These are phyloP conservation scores for Cercospora sesami DNA, from an alignment of 2,329 filamentous ascomycete genomes.

Conservation along the genomic window DNA sequence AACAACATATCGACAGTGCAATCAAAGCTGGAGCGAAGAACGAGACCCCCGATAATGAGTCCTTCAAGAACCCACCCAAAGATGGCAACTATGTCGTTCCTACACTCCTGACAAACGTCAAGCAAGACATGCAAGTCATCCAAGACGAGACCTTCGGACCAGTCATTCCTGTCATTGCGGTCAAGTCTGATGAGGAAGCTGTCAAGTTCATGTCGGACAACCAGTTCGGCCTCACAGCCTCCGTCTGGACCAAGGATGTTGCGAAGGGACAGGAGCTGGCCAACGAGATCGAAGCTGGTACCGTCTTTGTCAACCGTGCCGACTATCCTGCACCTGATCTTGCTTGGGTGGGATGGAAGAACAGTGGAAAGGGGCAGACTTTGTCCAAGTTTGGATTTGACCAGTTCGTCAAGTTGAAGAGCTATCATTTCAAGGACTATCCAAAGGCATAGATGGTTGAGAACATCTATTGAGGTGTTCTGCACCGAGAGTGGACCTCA, in stretches of 20 bases:
- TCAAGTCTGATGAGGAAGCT: constrained; percentile 77
- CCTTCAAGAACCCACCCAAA: constrained; percentile 69
- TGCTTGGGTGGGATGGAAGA: constrained; percentile 81
- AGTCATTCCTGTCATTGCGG: constrained; percentile 86
- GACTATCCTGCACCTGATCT: constrained; percentile 80
- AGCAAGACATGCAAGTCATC: constrained; percentile 85
- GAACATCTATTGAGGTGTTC: too few relatives aligned
- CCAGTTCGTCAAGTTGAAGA: constrained; percentile 95
- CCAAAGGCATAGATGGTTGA: constrained; percentile 48
- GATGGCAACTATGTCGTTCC: constrained; percentile 88
- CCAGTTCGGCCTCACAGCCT: constrained; percentile 91
- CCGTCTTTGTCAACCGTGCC: constrained; percentile 92
- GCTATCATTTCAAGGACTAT: constrained; percentile 85
- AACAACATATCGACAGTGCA: constrained; percentile 78
- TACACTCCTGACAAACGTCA: constrained; percentile 75
- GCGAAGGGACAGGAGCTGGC: constrained; percentile 72
- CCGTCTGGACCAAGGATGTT: constrained; percentile 92
- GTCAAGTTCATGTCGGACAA: constrained; percentile 89
- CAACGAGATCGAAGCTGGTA: constrained; percentile 83
- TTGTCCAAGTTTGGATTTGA: constrained; percentile 89
- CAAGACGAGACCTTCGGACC: constrained; percentile 93
- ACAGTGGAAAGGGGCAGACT: constrained; percentile 88
- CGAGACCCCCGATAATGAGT: constrained; percentile 76
- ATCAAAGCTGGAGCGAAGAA: constrained; percentile 80
- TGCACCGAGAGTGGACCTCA: too few relatives aligned